Evolutionary conservation across 148 eudicot genomes (phyloP).

Genomic region (Persicaria tinctoria): DNA sequence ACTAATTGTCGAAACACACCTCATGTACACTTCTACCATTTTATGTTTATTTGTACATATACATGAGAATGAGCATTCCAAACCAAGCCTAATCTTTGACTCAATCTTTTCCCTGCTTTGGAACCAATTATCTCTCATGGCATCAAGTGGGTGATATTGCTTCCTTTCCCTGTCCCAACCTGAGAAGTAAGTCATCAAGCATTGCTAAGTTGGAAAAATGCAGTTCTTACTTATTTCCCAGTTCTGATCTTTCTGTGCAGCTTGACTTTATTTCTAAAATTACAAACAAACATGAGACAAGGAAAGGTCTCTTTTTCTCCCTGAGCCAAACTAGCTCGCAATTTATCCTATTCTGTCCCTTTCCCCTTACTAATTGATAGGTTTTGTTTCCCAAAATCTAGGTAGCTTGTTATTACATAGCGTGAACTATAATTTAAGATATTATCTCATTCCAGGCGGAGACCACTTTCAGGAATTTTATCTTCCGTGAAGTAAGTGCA

Average conservation of each 20-base stretch:
- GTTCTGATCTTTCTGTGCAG: background rate
- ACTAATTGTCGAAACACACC: background rate
- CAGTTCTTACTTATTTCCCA: background rate
- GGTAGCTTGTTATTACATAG: background rate
- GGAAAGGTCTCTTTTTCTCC: background rate
- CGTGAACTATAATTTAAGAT: background rate
- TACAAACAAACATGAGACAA: background rate
- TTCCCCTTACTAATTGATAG: background rate
- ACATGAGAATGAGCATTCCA: background rate
- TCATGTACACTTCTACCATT: background rate
- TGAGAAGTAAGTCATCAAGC: background rate
- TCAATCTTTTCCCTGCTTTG: background rate
- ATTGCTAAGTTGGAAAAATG: background rate
- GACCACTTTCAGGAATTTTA: constrained; percentile 44
- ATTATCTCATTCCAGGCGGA: constrained; percentile 37
- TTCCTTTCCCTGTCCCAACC: background rate
- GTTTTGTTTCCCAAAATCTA: background rate
- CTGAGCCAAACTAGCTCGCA: background rate
- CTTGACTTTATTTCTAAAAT: constrained; percentile 3
- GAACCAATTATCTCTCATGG: background rate
- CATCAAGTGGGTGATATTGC: background rate
- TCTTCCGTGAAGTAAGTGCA: constrained; percentile 71
- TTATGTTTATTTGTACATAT: background rate
- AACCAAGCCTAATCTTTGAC: background rate
- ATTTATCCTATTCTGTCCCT: background rate